phyloP scores from a whole-genome alignment of 2,329 filamentous ascomycete genomes.

The Ceratocystis lukuohia region DNA sequence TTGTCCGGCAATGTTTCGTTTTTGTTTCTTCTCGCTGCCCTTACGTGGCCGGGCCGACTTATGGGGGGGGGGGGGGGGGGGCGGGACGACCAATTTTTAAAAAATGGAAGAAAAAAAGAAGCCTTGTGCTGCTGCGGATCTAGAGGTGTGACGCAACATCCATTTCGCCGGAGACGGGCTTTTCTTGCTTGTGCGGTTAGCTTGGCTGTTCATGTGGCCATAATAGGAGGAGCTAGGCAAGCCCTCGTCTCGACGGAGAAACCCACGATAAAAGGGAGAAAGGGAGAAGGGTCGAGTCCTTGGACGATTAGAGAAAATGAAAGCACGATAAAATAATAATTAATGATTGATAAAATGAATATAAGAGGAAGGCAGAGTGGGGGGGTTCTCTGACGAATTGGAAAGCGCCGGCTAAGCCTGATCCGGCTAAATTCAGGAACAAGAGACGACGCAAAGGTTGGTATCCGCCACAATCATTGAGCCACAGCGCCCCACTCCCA shows the following conservation, averaged over 20 bases:
- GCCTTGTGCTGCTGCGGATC: background rate
- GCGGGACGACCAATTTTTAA: background rate
- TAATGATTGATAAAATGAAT: background rate
- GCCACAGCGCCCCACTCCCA: background rate
- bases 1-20: background rate
- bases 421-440: slow-evolving; percentile 8
- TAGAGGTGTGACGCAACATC: background rate
- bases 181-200: background rate
- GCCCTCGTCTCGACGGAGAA: background rate
- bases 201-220: no score
- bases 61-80: no score
- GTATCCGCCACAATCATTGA: background rate
- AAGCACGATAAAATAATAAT: background rate
- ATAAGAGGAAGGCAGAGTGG: no score
- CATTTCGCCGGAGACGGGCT: background rate
- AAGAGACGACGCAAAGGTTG: background rate
- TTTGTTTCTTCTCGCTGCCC: background rate
- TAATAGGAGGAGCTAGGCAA: no score
- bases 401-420: background rate
- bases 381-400: background rate
- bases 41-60: background rate
- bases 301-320: background rate
- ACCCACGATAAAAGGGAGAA: background rate
- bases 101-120: background rate
- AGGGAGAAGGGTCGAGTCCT: background rate